These are phyloP conservation scores for Citrus maxima DNA, from an alignment of 345 rosid species.

Conservation along the genomic window DNA sequence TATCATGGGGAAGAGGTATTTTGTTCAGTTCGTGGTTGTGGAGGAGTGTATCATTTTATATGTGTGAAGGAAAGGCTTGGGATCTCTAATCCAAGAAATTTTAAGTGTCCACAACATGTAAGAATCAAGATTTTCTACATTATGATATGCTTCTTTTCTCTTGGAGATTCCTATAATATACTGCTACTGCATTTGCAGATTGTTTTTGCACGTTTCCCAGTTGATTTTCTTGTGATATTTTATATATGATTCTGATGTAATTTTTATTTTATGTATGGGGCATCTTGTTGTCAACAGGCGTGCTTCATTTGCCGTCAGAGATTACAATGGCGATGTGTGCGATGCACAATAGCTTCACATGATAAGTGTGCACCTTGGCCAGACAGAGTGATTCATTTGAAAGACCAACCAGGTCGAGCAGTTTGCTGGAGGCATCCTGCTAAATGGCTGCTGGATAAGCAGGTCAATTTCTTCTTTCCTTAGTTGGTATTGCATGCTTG, in stretches of 20 bases:
- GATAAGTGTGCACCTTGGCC: slow-evolving; percentile 85
- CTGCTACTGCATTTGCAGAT: background rate
- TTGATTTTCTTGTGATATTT: background rate
- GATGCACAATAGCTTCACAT: slow-evolving; percentile 70
- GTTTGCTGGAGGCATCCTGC: slow-evolving; percentile 93
- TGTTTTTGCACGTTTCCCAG: background rate
- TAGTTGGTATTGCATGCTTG: slow-evolving; percentile 12
- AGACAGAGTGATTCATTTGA: slow-evolving; percentile 50
- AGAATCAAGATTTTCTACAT: slow-evolving; percentile 12
- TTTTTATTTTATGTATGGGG: background rate
- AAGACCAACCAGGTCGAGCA: slow-evolving; percentile 55
- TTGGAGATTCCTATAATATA: background rate
- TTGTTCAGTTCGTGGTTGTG: slow-evolving; percentile 68
- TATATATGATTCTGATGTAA: background rate
- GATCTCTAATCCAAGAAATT: slow-evolving; percentile 39
- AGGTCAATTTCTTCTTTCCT: slow-evolving; percentile 76
- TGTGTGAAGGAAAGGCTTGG: slow-evolving; percentile 52
- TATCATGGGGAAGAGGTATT: slow-evolving; percentile 55
- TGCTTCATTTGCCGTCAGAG: slow-evolving; percentile 77
- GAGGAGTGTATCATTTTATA: slow-evolving; percentile 52
- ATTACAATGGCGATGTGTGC: slow-evolving; percentile 64
- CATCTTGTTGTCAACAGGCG: slow-evolving; percentile 38
- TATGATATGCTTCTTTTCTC: slow-evolving; percentile 13
- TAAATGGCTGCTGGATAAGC: slow-evolving; percentile 59
- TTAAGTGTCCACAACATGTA: slow-evolving; percentile 95